Evolutionary conservation across 495 filamentous ascomycete genomes (phyloP).

Genomic region (Tuber calosporum): DNA sequence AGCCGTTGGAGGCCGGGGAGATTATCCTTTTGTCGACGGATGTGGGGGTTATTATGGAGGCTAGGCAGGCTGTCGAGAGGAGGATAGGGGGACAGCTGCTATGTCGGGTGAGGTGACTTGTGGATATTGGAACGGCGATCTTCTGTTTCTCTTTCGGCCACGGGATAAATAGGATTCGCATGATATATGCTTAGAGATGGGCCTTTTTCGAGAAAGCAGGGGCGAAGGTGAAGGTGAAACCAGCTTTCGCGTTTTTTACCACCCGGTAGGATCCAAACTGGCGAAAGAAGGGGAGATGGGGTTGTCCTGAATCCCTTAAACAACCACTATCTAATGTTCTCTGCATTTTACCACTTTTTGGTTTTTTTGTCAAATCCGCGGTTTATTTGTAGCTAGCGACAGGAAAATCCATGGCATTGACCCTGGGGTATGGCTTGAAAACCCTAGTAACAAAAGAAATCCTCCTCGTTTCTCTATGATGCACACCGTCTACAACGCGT

Average conservation of each 20-base stretch:
- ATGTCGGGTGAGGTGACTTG: slow-evolving; percentile 54
- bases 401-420: no score
- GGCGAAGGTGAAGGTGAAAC: neutral
- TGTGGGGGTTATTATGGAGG: slow-evolving; percentile 68
- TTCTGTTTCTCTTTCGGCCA: slow-evolving; percentile 8
- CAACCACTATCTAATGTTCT: neutral
- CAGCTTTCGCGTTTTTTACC: neutral
- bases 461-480: no score
- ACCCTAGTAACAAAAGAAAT: no score
- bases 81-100: slow-evolving; percentile 77
- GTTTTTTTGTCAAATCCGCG: no score
- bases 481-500: no score
- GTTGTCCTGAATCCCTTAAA: neutral
- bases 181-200: neutral
- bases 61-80: slow-evolving; percentile 76
- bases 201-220: neutral
- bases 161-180: neutral
- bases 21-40: slow-evolving; percentile 72
- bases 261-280: neutral
- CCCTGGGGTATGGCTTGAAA: no score
- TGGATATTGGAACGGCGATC: slow-evolving; percentile 3
- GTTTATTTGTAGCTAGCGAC: no score
- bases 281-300: neutral
- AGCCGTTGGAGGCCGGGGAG: slow-evolving; percentile 75
- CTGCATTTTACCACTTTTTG: no score